Base-by-base conservation (phyloP, 495 filamentous ascomycete genomes). In the Tuber calosporum region DNA sequence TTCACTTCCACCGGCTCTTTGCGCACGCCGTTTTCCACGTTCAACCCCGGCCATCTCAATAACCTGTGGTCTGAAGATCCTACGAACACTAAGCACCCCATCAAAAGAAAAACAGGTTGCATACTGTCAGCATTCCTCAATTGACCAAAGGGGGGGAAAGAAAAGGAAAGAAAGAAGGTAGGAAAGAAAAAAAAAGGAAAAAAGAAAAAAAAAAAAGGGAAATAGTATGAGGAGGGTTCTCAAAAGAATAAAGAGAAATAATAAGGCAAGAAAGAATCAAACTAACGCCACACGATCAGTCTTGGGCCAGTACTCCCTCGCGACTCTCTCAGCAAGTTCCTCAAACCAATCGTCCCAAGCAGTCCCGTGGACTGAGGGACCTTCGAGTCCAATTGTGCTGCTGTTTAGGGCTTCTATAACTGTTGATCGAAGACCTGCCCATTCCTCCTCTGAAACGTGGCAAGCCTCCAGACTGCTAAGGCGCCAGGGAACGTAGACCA, bases 261-360 rank as follows among this genome's bases (percentile, higher is more conserved):
- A 62, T 34, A 62, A 62, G 34, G 53, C 53, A 62, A 62, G 53
- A 62, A 34, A 62, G 53, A 62, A 62, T 62, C 2, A 62, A 62
- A 62, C 53, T 62, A 62, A 62, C 53, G 53, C 53, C 53, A 62
- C 53, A 62, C 53, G 53, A 62, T 62, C 53, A 34, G 53, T 62
- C 53, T 62, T 62, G 4, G 53, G 53, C 76, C 76, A 78, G 66
- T 78, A 77, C 45, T 78, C 70, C 62, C 66, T 75, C 40, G 70
- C 75, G 40, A 77, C 70, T 36, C 76, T 69, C 11, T 69, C 68
- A 58, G 68, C 38, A 68, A 78, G 76, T 26, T 74, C 71, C 30
- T 73, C 76, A 40, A 77, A 73, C 74, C 70, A 78, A 68, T 73
- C 70, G 45, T 78, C 70, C 74, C 76, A 78, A n/a, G 72, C 76